Percentiles rank a stretch among this genome's conserved stretches.
Conservation (phyloP, 148 eudicot species). For the Linanthus parryae region DNA sequence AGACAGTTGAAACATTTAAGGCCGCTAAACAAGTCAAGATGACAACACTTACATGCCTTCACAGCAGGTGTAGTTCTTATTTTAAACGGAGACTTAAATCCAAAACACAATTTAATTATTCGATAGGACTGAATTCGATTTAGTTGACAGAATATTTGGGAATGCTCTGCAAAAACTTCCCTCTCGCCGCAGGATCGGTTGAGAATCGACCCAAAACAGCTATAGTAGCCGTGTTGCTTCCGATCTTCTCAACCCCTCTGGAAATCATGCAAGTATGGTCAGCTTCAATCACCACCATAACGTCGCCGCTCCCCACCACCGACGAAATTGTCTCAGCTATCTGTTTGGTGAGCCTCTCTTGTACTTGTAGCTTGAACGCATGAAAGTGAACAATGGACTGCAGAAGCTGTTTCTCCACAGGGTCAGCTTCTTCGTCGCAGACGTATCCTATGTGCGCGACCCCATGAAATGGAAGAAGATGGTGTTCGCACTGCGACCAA, state of each 20-base stretch:
- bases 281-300: slow-evolving; percentile 88
- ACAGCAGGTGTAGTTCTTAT: no score
- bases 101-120: no score
- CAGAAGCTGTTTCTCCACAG: slow-evolving; percentile 39
- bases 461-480: slow-evolving; percentile 90
- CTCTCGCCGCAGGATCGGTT: slow-evolving; percentile 54
- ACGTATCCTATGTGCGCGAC: slow-evolving; percentile 81
- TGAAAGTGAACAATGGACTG: slow-evolving; percentile 77
- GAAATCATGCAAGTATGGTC: slow-evolving; percentile 93
- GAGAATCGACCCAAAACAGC: slow-evolving; percentile 90
- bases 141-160: no score
- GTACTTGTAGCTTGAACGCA: slow-evolving; percentile 92
- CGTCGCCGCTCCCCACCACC: slow-evolving; percentile 53
- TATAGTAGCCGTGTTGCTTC: slow-evolving; percentile 79
- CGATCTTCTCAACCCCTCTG: slow-evolving; percentile 85
- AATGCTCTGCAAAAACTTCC: slow-evolving; percentile 59
- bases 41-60: no score
- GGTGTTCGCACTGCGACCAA: slow-evolving; percentile 96
- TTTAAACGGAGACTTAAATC: no score
- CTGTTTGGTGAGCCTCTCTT: slow-evolving; percentile 89
- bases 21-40: no score
- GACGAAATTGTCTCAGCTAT: slow-evolving; percentile 77
- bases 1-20: no score
- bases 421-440: slow-evolving; percentile 23
- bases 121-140: no score